Base-by-base conservation (phyloP, 192 early-diverging fungal species). In the Pilaira anomala region DNA sequence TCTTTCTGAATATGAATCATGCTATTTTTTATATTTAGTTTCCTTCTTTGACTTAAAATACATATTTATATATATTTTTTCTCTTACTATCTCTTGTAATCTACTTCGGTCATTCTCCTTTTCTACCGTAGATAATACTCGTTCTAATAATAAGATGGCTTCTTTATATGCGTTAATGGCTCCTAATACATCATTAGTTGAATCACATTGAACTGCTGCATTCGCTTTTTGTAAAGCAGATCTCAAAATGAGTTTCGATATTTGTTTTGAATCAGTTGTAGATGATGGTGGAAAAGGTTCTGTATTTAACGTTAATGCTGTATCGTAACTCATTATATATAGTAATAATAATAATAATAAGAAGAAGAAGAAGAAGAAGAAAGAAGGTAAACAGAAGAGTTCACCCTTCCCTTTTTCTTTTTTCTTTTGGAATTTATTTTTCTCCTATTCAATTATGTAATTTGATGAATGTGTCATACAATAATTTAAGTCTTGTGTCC, bases 1-100 rank as follows among this genome's bases (percentile, higher is more conserved):
- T 22, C 68, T 29, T 42, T 69, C 68, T 42, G 68, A 69, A 30
- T 69, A 69, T 12, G 68, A 63, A 16, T 62, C 60, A 39, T 69
- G 68, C 68, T 69, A 63, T 14, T 16, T 25, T 53, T 63, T n/a
- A 0, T 8, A 44, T 44, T 11, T 42, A 29, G 12, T 14, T 51
- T 63, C 6, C 39, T 42, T 14, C 18, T 18, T 49, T 36, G 5
- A 39, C 7, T 50, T 4, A 25, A 14, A 57, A 40, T 12, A 19
- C 16, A 51, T 21, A 41, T 13, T n/a, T n/a, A n/a, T n/a, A n/a
- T n/a, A n/a, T n/a, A n/a, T n/a, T n/a, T n/a, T n/a, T n/a, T n/a
- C n/a, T n/a, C 44, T 68, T 70, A 75, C 73, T 16, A 67, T 75
- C n/a, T 75, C 73, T 45, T 66, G 60, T 21, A 75, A 50, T 30